Percentiles rank a stretch among this genome's conserved stretches.
Conservation (phyloP, 1,139 yeast species). For the Suhomyces guaymorum region DNA sequence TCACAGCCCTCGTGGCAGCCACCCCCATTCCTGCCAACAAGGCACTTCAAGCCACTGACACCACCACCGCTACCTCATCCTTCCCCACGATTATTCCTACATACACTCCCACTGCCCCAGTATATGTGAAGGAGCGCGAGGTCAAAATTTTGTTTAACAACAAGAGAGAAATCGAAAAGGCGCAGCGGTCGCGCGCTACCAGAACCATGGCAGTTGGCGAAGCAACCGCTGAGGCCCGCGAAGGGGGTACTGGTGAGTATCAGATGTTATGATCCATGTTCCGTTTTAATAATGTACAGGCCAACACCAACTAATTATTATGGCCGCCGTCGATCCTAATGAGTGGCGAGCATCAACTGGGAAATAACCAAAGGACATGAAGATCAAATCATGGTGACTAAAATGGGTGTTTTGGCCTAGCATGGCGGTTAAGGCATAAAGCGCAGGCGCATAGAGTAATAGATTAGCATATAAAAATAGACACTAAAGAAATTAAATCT, state of each 20-base stretch:
- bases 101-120: conserved; percentile 20
- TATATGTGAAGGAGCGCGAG: conserved; percentile 12
- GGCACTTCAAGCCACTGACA: conserved; percentile 20
- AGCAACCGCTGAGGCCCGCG: conserved; percentile 4
- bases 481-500: too few relatives aligned
- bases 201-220: conserved; percentile 1
- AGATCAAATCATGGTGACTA: too few relatives aligned
- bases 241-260: conserved; percentile 11
- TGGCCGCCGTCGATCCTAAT: too few relatives aligned
- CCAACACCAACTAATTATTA: too few relatives aligned
- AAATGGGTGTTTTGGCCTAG: too few relatives aligned
- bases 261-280: conserved; percentile 11
- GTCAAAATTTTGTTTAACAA: conserved; percentile 20
- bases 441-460: neutral
- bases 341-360: too few relatives aligned
- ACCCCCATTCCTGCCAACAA: conserved; percentile 32
- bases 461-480: neutral
- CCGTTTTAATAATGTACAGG: too few relatives aligned
- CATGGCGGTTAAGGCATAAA: too few relatives aligned
- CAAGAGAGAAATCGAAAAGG: conserved; percentile 15
- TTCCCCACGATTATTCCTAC: conserved; percentile 23
- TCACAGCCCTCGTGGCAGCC: conserved; percentile 10
- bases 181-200: conserved; percentile 3
- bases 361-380: too few relatives aligned
- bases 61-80: conserved; percentile 14